These are phyloP conservation scores for Leccinum olivaceoglutinosum DNA, from an alignment of 1,284 basidiomycete genomes.

Conservation along the genomic window DNA sequence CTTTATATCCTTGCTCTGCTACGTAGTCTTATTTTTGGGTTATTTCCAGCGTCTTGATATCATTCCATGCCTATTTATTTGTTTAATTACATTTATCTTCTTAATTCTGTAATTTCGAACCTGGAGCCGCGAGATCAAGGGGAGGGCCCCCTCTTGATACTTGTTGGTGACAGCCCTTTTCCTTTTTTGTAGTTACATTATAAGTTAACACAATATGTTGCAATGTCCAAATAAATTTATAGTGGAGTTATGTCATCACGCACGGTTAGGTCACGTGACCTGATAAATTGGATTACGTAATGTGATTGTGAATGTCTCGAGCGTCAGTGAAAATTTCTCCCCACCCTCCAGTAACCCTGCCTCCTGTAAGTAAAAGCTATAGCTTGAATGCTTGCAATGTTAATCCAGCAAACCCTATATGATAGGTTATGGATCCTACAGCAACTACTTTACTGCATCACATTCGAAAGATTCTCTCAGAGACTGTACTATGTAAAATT, in stretches of 20 bases:
- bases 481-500: not conserved
- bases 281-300: not conserved
- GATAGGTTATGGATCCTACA: not conserved
- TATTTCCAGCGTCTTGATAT: not conserved
- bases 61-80: not conserved
- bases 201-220: not conserved
- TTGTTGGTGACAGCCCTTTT: not conserved
- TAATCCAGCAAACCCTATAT: not conserved
- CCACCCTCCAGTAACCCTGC: too few species aligned
- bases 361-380: too few species aligned
- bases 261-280: not conserved
- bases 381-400: not conserved
- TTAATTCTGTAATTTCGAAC: not conserved
- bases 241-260: not conserved
- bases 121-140: not conserved
- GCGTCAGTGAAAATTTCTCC: too few species aligned
- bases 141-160: not conserved
- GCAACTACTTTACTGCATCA: not conserved
- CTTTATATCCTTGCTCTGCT: not conserved
- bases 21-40: not conserved
- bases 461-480: not conserved
- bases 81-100: not conserved
- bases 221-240: not conserved
- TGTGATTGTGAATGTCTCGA: not conserved
- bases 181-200: not conserved